These are phyloP conservation scores for Myxozyma neglecta DNA, from an alignment of 805 yeast species.

Conservation along the genomic window DNA sequence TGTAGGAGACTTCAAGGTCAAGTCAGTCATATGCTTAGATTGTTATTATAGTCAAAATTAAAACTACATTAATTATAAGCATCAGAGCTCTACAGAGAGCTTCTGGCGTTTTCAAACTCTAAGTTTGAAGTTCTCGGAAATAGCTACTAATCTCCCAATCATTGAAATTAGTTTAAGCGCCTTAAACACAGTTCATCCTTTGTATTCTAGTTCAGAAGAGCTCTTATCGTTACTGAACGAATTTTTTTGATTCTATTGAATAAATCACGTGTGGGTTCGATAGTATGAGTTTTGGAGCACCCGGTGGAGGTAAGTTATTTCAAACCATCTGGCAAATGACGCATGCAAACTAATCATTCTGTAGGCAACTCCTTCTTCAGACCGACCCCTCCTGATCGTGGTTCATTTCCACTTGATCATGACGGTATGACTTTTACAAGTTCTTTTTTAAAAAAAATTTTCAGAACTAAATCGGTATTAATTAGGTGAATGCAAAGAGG, in stretches of 20 bases:
- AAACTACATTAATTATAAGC: too few species aligned
- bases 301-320: conserved; percentile 17
- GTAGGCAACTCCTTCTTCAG: conserved; percentile 17
- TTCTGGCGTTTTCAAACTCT: too few species aligned
- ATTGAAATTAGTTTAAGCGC: too few species aligned
- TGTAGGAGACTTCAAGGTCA: too few species aligned
- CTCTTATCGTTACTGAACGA: too few species aligned
- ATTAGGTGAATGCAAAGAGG: conserved; percentile 70
- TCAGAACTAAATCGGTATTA: background rate
- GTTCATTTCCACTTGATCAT: conserved; percentile 94
- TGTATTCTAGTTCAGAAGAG: too few species aligned
- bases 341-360: background rate
- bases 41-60: too few species aligned
- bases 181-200: too few species aligned
- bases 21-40: too few species aligned
- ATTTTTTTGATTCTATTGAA: background rate
- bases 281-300: conserved; percentile 25
- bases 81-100: too few species aligned
- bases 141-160: too few species aligned
- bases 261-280: background rate
- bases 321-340: background rate
- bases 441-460: background rate
- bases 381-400: conserved; percentile 95
- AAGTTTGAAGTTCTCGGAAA: too few species aligned
- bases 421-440: conserved; percentile 43